These are phyloP conservation scores for Vitellaria paradoxa DNA, from an alignment of 179 eudicot genomes.

Conservation along the genomic window DNA sequence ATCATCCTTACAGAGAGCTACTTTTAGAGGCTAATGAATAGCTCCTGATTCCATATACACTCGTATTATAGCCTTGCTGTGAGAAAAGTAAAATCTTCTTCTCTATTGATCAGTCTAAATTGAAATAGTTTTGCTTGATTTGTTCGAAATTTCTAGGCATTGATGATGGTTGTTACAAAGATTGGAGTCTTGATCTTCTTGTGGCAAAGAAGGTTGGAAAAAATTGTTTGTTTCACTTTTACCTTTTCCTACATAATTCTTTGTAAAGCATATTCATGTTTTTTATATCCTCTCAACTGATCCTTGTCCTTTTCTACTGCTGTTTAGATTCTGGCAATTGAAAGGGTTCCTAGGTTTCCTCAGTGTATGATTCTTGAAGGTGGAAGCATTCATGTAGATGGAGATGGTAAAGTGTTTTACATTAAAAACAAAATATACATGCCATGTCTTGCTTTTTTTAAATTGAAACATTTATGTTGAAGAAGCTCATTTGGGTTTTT, in stretches of 20 bases:
- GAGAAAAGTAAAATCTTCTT: not conserved
- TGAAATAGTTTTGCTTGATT: not conserved
- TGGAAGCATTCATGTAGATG: conserved; percentile 98
- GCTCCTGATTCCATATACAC: not conserved
- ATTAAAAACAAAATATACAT: not conserved
- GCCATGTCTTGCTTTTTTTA: not conserved
- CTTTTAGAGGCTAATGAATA: not conserved
- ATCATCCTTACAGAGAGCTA: not conserved
- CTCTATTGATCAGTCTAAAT: not conserved
- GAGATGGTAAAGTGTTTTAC: conserved; percentile 59
- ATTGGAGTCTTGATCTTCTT: conserved; percentile 84
- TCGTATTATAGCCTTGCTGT: not conserved
- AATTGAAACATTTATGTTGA: not conserved
- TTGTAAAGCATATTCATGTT: not conserved
- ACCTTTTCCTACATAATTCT: not conserved
- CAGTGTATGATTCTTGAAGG: conserved; percentile 94
- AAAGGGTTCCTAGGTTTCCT: conserved; percentile 76
- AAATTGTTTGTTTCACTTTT: conserved; percentile 1
- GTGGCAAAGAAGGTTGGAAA: conserved; percentile 71
- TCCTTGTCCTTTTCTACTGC: not conserved
- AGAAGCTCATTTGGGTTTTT: no score
- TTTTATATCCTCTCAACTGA: not conserved
- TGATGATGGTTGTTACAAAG: conserved; percentile 79
- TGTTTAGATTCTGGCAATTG: conserved; percentile 64
- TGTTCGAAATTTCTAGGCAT: conserved; percentile 38